phyloP scores from a whole-genome alignment of 805 yeast species.

The Starmera pachycereana region DNA sequence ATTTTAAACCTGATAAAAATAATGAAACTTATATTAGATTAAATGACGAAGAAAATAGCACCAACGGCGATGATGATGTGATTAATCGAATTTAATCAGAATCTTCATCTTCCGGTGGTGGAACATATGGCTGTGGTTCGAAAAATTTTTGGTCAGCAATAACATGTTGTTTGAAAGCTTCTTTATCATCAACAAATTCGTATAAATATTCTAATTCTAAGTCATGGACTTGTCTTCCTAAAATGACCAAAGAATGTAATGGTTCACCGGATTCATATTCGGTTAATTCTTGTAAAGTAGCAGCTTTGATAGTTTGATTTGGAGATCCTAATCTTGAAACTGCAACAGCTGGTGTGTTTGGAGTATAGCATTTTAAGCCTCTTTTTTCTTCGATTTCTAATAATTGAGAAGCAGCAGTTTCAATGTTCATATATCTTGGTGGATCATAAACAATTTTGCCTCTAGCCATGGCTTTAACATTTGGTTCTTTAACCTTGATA shows the following conservation, averaged over 20 bases:
- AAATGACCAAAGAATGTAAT: constrained; percentile 78
- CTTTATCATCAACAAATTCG: constrained; percentile 60
- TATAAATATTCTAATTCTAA: constrained; percentile 78
- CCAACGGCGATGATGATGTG: neutral
- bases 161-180: constrained; percentile 33
- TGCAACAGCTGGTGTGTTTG: constrained; percentile 87
- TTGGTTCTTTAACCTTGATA: constrained; percentile 94
- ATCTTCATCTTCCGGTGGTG: constrained; percentile 30
- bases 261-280: constrained; percentile 92
- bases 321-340: constrained; percentile 89
- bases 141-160: constrained; percentile 54
- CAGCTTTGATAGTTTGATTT: constrained; percentile 73
- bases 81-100: neutral
- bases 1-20: constrained; percentile 29
- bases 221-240: constrained; percentile 92
- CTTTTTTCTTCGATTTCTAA: constrained; percentile 79
- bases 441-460: constrained; percentile 92
- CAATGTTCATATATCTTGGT: constrained; percentile 90
- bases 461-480: constrained; percentile 86
- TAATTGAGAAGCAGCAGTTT: constrained; percentile 81
- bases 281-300: constrained; percentile 65
- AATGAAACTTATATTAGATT: constrained; percentile 7
- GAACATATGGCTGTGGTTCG: constrained; percentile 63
- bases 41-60: constrained; percentile 3
- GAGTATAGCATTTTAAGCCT: constrained; percentile 69